Evolutionary conservation across 106 monocot species (phyloP).

Genomic region (Dendrobium huoshanense): DNA sequence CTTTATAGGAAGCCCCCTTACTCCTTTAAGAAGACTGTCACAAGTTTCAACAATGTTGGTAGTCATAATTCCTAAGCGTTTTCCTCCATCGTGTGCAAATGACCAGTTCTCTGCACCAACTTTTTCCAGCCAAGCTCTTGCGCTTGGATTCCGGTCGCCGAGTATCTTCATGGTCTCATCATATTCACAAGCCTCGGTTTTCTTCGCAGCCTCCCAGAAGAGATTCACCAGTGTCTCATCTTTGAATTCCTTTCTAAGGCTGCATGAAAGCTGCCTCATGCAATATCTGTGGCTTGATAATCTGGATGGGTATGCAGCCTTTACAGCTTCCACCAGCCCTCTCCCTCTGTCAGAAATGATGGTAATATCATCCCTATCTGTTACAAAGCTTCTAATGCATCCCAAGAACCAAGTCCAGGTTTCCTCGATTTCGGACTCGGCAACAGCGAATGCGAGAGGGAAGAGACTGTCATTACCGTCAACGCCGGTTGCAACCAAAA

Average conservation of each 20-base stretch:
- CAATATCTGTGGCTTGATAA: background rate
- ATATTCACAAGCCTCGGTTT: background rate
- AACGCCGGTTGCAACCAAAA: background rate
- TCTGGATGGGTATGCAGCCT: background rate
- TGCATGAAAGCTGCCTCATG: slow-evolving; percentile 4
- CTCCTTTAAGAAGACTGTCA: slow-evolving; percentile 5
- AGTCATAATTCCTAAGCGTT: slow-evolving; percentile 4
- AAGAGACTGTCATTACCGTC: slow-evolving; percentile 10
- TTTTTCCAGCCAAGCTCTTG: slow-evolving; percentile 1
- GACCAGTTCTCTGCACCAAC: slow-evolving; percentile 1
- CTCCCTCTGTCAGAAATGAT: background rate
- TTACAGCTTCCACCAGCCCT: background rate
- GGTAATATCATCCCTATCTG: background rate
- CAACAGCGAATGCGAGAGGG: slow-evolving; percentile 8
- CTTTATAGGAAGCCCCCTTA: background rate
- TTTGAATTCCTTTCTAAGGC: slow-evolving; percentile 6
- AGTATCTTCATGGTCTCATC: slow-evolving; percentile 4
- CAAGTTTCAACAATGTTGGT: slow-evolving; percentile 6
- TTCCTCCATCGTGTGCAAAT: slow-evolving; percentile 2
- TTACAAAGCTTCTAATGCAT: background rate
- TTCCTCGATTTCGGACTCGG: background rate
- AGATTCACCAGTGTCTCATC: slow-evolving; percentile 7
- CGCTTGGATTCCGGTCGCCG: background rate
- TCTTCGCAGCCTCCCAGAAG: slow-evolving; percentile 2
- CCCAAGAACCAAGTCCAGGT: slow-evolving; percentile 7